phyloP scores from a whole-genome alignment of 192 early-diverging fungal species.

The Pecoramyces ruminantium region DNA sequence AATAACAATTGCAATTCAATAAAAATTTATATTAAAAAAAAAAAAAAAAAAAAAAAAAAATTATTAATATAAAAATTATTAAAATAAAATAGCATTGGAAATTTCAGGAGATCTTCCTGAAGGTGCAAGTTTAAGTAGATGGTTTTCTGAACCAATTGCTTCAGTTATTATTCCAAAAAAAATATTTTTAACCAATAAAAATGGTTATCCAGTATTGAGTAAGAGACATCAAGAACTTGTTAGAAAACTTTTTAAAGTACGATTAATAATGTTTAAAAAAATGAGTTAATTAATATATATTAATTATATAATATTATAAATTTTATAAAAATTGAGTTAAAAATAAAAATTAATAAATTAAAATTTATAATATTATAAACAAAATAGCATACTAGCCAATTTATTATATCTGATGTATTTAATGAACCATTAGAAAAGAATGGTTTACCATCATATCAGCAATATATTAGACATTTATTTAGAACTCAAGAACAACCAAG shows the following conservation, averaged over 20 bases:
- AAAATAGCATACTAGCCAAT: conserved; percentile 2
- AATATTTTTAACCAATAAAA: conserved; percentile 59
- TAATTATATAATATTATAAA: too few relatives aligned
- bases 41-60: too few relatives aligned
- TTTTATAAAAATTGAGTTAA: too few relatives aligned
- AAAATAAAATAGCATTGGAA: conserved; percentile 38
- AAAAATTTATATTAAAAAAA: background rate
- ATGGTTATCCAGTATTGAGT: conserved; percentile 75
- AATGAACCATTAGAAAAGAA: conserved; percentile 12
- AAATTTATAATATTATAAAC: background rate
- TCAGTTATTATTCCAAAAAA: conserved; percentile 49
- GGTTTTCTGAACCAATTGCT: conserved; percentile 80
- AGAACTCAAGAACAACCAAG: conserved; percentile 34
- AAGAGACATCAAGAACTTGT: conserved; percentile 59
- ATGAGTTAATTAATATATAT: too few relatives aligned
- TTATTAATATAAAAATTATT: conserved; percentile 6
- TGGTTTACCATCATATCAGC: conserved; percentile 36
- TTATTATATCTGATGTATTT: conserved; percentile 16
- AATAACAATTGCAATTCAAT: background rate
- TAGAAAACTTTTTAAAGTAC: conserved; percentile 12
- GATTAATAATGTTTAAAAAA: background rate
- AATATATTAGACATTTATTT: conserved; percentile 66
- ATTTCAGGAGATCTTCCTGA: conserved; percentile 26
- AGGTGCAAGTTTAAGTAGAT: conserved; percentile 27
- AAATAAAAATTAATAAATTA: background rate